Percentiles rank a stretch among this genome's conserved stretches.
Conservation (phyloP, 495 filamentous ascomycete species). For the Coniosporium apollinis region DNA sequence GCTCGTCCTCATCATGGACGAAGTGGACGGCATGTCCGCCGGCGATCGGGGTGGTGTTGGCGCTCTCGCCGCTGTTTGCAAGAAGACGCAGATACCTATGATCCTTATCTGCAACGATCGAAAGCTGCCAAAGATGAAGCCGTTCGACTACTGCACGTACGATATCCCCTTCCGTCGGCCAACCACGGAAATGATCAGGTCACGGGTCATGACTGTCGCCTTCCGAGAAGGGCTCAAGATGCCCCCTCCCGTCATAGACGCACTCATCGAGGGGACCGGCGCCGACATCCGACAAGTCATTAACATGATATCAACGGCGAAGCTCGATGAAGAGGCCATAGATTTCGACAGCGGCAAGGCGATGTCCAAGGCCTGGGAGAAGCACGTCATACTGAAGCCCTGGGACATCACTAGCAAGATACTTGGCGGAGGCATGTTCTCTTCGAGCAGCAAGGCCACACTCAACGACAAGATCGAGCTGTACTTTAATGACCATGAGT, state of each 20-base stretch:
- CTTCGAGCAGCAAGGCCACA: conserved; percentile 58
- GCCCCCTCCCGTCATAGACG: conserved; percentile 72
- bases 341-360: conserved; percentile 68
- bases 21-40: conserved; percentile 97
- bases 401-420: conserved; percentile 97
- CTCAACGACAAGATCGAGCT: conserved; percentile 96
- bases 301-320: conserved; percentile 94
- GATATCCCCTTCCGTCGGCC: conserved; percentile 81
- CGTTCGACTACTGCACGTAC: conserved; percentile 70
- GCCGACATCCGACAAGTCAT: conserved; percentile 96
- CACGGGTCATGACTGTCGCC: conserved; percentile 84
- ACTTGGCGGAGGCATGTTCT: conserved; percentile 73
- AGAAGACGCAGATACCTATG: conserved; percentile 84
- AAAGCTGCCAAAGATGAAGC: conserved; percentile 88
- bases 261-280: conserved; percentile 83
- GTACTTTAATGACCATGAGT: conserved; percentile 98
- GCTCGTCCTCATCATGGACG: conserved; percentile 93
- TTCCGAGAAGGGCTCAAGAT: conserved; percentile 81
- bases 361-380: conserved; percentile 97
- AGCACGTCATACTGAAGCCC: conserved; percentile 85
- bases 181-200: conserved; percentile 73
- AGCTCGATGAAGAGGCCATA: conserved; percentile 64
- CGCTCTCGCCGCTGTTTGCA: conserved; percentile 82
- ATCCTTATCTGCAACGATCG: conserved; percentile 98
- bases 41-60: conserved; percentile 94